These are phyloP conservation scores for Silene coronaria DNA, from an alignment of 179 eudicot species.

Conservation along the genomic window DNA sequence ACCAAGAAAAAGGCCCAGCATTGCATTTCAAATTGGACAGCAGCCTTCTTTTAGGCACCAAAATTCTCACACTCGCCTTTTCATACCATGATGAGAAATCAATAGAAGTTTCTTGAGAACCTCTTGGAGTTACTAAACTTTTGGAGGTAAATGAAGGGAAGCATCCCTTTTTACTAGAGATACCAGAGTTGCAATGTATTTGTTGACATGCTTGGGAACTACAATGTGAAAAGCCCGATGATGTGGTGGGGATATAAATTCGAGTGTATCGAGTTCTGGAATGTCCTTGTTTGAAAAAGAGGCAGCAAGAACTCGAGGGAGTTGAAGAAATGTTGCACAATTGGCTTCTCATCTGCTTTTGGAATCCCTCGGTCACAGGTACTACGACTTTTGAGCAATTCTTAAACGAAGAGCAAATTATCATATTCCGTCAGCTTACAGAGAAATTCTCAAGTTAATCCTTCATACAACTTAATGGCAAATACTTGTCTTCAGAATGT, in stretches of 20 bases:
- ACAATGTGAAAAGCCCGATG: slow-evolving; percentile 29
- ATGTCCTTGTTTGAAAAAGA: slow-evolving; percentile 29
- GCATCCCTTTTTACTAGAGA: slow-evolving; percentile 26
- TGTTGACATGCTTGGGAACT: slow-evolving; percentile 33
- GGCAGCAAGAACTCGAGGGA: slow-evolving; percentile 34
- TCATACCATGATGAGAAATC: slow-evolving; percentile 35
- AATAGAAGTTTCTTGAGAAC: slow-evolving; percentile 26
- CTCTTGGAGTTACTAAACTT: slow-evolving; percentile 25
- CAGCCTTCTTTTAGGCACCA: slow-evolving; percentile 34
- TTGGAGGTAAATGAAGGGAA: slow-evolving; percentile 30
- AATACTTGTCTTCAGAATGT: background rate
- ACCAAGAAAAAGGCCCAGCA: slow-evolving; percentile 37
- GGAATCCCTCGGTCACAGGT: slow-evolving; percentile 27
- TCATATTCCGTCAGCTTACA: slow-evolving; percentile 36
- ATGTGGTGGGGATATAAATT: slow-evolving; percentile 27
- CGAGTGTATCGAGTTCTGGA: slow-evolving; percentile 29
- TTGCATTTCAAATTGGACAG: slow-evolving; percentile 34
- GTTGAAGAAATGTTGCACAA: slow-evolving; percentile 26
- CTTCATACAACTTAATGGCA: slow-evolving; percentile 4
- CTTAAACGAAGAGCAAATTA: slow-evolving; percentile 36
- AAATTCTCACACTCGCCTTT: slow-evolving; percentile 26
- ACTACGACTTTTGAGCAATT: slow-evolving; percentile 30
- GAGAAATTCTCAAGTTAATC: slow-evolving; percentile 1
- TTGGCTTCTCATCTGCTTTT: slow-evolving; percentile 38
- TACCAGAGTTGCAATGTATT: slow-evolving; percentile 24